These are phyloP conservation scores for Fusarium chlamydosporum DNA, from an alignment of 2,329 filamentous ascomycete species.

Conservation along the genomic window DNA sequence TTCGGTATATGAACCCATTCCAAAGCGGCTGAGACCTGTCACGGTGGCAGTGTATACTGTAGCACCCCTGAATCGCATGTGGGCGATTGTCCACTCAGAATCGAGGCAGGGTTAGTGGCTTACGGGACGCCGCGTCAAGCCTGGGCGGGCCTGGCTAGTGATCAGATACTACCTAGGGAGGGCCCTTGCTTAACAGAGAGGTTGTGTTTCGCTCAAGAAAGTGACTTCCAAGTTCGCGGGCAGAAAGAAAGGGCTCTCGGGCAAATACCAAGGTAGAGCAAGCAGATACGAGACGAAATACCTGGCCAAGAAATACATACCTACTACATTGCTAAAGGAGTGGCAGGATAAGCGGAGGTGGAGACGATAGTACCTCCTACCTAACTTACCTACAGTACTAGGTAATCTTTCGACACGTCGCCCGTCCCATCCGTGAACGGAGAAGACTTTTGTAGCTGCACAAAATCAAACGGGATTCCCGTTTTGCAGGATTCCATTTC, in stretches of 20 bases:
- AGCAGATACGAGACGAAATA: constrained; percentile 12
- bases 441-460: constrained; percentile 29
- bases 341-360: constrained; percentile 38
- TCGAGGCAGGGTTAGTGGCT: constrained; percentile 28
- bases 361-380: constrained; percentile 18
- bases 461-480: constrained; percentile 39
- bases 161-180: constrained; percentile 22
- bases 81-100: constrained; percentile 35
- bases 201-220: constrained; percentile 25
- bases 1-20: constrained; percentile 15
- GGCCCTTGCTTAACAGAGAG: constrained; percentile 17
- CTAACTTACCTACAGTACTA: background rate
- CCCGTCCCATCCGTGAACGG: constrained; percentile 13
- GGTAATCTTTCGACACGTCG: constrained; percentile 37
- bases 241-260: constrained; percentile 12
- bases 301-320: constrained; percentile 7
- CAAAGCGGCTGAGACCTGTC: constrained; percentile 27
- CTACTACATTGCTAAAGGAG: background rate
- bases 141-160: constrained; percentile 18
- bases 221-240: constrained; percentile 20
- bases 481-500: constrained; percentile 26
- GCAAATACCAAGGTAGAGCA: background rate
- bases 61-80: constrained; percentile 40
- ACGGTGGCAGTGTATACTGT: constrained; percentile 16
- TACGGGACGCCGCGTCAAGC: constrained; percentile 35